phyloP scores from a whole-genome alignment of 306 rosid species.

The Pyrus betulifolia region DNA sequence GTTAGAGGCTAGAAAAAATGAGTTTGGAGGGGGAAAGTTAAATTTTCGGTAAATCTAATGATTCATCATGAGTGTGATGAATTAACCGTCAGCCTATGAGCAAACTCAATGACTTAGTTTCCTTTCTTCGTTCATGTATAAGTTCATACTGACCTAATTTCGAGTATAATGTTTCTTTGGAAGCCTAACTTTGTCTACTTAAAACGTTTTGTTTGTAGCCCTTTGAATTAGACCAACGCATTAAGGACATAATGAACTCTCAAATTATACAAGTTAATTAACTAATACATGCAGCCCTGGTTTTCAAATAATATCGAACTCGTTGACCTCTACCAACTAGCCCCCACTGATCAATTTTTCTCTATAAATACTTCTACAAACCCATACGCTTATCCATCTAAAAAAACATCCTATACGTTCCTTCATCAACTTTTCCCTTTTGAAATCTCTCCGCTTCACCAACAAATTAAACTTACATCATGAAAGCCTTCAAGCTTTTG shows the following conservation, averaged over 20 bases:
- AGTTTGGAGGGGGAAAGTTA: no score
- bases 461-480: conserved; percentile 3
- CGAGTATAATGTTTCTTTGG: neutral
- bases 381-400: neutral
- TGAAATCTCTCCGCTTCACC: neutral
- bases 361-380: neutral
- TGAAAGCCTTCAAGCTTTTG: conserved; percentile 20
- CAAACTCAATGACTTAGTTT: neutral
- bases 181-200: neutral
- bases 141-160: neutral
- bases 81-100: neutral
- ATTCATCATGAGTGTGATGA: neutral
- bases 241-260: neutral
- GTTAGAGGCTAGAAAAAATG: no score
- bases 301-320: no score
- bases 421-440: neutral
- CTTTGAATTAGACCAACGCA: neutral
- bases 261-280: no score
- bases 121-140: neutral
- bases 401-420: neutral
- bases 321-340: no score
- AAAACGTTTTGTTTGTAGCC: neutral
- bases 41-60: no score
- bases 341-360: no score
- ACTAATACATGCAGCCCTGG: no score